Evolutionary conservation across 805 yeast genomes (phyloP), one percentile per base, ranked within the genome.

Genomic region (Myxozyma sirexii): DNA sequence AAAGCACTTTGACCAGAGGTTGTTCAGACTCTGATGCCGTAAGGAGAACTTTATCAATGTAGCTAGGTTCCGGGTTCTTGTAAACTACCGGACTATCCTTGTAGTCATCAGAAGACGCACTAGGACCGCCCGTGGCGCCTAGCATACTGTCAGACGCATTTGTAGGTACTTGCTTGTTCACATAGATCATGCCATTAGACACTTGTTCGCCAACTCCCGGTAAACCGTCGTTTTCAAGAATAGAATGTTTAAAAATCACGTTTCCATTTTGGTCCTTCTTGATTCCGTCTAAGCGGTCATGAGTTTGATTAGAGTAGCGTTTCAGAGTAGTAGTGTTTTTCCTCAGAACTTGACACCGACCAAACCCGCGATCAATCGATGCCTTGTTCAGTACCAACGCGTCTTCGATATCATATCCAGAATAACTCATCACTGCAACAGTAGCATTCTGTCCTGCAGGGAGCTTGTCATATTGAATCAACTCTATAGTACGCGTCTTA

Each of bases 391-490:
- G 77, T 21, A 94, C 97, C 71, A 94, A 80, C 4, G 99, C 99
- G 85, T 94, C 99, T 77, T 94, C 98, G 73, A 94, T 94, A 88
- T 94, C 99, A 73, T 94, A 94, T 65, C 99, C 99, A 0, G 98
- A 93, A 71, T 94, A 94, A 6, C 97, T 90, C 99, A 94, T 94
- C 39, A 94, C 99, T 1, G 99, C 99, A 59, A 94, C 99, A 0
- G 96, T 89, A 8, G 99, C 99, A 74, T 94, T 94, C 76, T 94
- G 99, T 6, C 99, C 99, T 3, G 99, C 99, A 2, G 99, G 99
- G 43, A 94, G 79, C 72, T 94, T 92, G 75, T 94, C 99, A 73
- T 94, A 94, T 63, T 93, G 88, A 65, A 94, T 93, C 63, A 94
- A 79, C 76, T 94, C 99, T 67, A 94, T 94, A 0, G 99, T 94